Conservation (phyloP, 306 rosid species). For the Fragaria vesca region DNA sequence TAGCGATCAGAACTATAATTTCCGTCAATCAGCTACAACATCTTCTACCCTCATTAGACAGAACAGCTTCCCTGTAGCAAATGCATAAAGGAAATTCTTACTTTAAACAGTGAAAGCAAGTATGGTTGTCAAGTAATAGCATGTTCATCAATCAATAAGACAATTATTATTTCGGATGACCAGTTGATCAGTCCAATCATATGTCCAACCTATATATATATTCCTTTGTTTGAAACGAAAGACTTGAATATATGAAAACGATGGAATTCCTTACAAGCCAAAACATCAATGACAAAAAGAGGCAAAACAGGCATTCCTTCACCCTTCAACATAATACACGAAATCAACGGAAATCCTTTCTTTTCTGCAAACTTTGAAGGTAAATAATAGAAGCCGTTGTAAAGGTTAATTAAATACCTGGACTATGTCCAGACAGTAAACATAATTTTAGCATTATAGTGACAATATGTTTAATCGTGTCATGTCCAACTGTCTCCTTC, state of each 20-base stretch:
- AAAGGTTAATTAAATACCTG: neutral
- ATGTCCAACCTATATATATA: neutral
- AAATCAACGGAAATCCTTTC: neutral
- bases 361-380: neutral
- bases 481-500: neutral
- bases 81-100: neutral
- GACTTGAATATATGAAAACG: neutral
- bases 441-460: neutral
- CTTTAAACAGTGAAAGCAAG: neutral
- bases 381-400: neutral
- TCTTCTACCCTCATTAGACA: neutral
- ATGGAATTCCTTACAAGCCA: neutral
- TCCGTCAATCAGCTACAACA: neutral
- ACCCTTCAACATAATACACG: neutral
- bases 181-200: neutral
- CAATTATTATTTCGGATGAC: neutral
- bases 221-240: neutral
- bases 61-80: neutral
- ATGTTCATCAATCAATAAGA: neutral
- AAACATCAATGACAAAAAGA: neutral
- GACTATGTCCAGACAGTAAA: neutral
- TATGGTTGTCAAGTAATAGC: neutral
- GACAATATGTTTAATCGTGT: neutral
- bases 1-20: neutral
- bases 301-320: neutral